Conservation (phyloP, 2,329 filamentous ascomycete genomes). For the Cercospora zeina region DNA sequence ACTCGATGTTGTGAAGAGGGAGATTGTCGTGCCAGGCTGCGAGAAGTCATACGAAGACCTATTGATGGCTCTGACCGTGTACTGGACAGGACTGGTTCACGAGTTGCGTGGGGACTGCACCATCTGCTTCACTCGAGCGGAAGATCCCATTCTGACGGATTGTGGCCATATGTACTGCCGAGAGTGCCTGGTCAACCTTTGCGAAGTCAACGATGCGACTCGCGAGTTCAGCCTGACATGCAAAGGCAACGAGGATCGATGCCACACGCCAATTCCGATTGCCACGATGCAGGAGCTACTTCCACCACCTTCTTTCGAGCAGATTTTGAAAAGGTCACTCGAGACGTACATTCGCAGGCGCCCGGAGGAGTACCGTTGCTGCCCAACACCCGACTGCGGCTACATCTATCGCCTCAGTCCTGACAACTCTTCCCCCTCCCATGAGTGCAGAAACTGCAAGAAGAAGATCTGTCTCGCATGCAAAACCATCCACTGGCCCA, state of each 20-base stretch:
- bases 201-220: not conserved
- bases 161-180: constrained; percentile 8
- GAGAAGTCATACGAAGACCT: not conserved
- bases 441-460: constrained; percentile 1
- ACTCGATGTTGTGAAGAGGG: not conserved
- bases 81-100: not conserved
- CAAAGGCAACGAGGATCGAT: not conserved
- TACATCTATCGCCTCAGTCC: constrained; percentile 3
- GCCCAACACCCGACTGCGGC: constrained; percentile 6
- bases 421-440: not conserved
- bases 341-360: not conserved
- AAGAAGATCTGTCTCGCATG: not conserved
- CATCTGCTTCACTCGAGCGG: constrained; percentile 1
- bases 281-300: not conserved
- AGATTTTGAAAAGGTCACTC: not conserved
- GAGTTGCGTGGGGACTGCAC: not conserved
- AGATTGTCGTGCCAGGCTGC: not conserved
- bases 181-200: constrained; percentile 5
- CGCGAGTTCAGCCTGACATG: constrained; percentile 1
- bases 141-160: not conserved
- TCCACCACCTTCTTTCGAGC: not conserved
- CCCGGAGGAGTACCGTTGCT: constrained; percentile 5
- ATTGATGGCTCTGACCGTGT: not conserved
- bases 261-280: not conserved
- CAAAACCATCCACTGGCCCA: not conserved